These are phyloP conservation scores for Spongiforma sp. DNA, from an alignment of 1,284 basidiomycete species.

Conservation along the genomic window DNA sequence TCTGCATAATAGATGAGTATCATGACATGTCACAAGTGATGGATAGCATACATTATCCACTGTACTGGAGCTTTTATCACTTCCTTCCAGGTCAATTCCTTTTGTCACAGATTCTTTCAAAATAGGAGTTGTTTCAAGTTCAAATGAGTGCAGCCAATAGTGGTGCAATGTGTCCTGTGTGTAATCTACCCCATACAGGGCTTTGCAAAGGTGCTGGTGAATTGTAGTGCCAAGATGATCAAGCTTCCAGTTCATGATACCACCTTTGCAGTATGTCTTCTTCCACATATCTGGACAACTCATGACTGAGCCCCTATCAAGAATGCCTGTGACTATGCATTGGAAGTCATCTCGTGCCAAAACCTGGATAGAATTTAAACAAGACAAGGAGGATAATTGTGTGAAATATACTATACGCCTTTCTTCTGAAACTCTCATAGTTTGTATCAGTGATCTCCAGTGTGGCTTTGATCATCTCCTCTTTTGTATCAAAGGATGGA, in stretches of 20 bases:
- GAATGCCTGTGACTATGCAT: background rate
- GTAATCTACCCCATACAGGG: no score
- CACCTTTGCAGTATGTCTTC: background rate
- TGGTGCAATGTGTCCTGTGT: no score
- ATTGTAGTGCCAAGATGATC: no score
- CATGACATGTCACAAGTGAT: background rate
- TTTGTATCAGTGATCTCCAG: background rate
- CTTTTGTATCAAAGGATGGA: background rate
- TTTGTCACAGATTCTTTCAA: background rate
- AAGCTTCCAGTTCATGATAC: no score
- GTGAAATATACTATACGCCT: background rate
- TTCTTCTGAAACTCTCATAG: background rate
- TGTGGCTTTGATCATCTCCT: background rate
- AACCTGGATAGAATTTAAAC: background rate
- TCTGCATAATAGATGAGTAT: background rate
- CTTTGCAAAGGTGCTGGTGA: no score
- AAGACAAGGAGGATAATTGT: background rate
- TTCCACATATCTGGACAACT: background rate
- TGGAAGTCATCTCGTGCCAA: background rate
- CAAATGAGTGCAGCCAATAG: no score
- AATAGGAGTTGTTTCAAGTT: background rate
- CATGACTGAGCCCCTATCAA: background rate
- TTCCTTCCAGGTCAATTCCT: background rate
- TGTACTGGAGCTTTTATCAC: background rate
- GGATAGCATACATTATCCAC: background rate